These are phyloP conservation scores for Fusarium pilosicola DNA, from an alignment of 2,329 filamentous ascomycete genomes.

Conservation along the genomic window DNA sequence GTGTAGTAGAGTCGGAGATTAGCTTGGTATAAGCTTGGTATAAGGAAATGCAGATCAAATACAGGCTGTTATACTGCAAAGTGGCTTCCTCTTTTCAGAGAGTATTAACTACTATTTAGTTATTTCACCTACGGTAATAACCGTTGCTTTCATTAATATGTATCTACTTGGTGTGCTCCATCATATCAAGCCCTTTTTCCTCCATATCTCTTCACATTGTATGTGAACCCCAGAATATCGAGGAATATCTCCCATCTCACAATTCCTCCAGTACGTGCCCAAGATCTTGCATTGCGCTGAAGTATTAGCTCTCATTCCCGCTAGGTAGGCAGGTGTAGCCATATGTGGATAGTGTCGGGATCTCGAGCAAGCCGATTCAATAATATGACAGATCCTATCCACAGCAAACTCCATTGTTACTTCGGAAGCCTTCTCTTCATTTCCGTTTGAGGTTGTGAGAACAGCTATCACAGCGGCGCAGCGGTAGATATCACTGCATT, in stretches of 20 bases:
- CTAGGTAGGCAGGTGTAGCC: conserved; percentile 51
- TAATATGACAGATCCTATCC: conserved; percentile 48
- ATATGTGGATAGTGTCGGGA: conserved; percentile 54
- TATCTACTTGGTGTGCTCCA: background rate
- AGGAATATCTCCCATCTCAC: conserved; percentile 50
- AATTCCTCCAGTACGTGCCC: conserved; percentile 52
- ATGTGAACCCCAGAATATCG: conserved; percentile 46
- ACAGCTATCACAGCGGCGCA: conserved; percentile 51
- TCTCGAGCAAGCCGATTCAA: conserved; percentile 45
- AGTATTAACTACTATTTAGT: accelerated
- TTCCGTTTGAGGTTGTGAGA: conserved; percentile 7
- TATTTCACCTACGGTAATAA: background rate
- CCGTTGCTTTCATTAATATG: background rate
- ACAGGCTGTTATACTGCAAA: too few relatives aligned
- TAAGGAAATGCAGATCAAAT: background rate
- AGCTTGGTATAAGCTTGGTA: background rate
- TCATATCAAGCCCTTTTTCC: conserved; percentile 34
- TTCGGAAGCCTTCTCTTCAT: background rate
- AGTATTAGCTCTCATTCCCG: conserved; percentile 49
- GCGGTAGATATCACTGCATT: conserved; percentile 47
- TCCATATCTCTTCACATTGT: conserved; percentile 50
- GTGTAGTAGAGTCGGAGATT: background rate
- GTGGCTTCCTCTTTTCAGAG: too few relatives aligned
- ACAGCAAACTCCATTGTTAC: conserved; percentile 46
- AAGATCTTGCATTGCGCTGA: conserved; percentile 49